Evolutionary conservation across 1,284 basidiomycete species (phyloP).

Genomic region (Schizopora paradoxa): DNA sequence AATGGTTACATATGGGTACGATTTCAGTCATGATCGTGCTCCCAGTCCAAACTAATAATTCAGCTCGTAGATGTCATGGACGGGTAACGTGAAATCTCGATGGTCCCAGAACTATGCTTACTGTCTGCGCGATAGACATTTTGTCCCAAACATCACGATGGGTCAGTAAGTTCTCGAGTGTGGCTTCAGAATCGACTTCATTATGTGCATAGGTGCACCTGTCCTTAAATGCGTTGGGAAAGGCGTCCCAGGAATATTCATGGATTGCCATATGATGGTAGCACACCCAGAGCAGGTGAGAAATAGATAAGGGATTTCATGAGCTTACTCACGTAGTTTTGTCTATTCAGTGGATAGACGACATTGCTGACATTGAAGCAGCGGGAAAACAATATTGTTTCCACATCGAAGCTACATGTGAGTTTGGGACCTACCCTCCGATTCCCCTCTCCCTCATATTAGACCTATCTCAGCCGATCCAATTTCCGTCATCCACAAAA

Average conservation of each 20-base stretch:
- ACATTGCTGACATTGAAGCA: conserved; percentile 87
- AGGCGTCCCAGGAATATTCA: conserved; percentile 90
- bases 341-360: conserved; percentile 81
- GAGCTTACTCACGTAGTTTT: background rate
- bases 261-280: conserved; percentile 99
- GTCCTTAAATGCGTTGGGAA: conserved; percentile 86
- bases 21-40: conserved; percentile 4
- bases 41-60: conserved; percentile 3
- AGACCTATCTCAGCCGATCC: conserved; percentile 54
- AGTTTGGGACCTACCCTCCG: conserved; percentile 27
- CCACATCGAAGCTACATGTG: conserved; percentile 93
- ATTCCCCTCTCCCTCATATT: background rate
- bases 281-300: conserved; percentile 82
- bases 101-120: conserved; percentile 14
- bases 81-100: conserved; percentile 47
- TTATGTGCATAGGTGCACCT: conserved; percentile 64
- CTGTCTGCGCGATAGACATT: conserved; percentile 60
- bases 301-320: no score
- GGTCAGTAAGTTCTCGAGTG: conserved; percentile 51
- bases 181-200: conserved; percentile 20
- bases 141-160: conserved; percentile 98
- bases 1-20: conserved; percentile 96
- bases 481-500: conserved; percentile 67
- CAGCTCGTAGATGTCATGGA: conserved; percentile 84
- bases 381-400: conserved; percentile 96